Base-by-base conservation (phyloP, 768 basidiomycete genomes). In the Sporobolomyces phaffii region DNA sequence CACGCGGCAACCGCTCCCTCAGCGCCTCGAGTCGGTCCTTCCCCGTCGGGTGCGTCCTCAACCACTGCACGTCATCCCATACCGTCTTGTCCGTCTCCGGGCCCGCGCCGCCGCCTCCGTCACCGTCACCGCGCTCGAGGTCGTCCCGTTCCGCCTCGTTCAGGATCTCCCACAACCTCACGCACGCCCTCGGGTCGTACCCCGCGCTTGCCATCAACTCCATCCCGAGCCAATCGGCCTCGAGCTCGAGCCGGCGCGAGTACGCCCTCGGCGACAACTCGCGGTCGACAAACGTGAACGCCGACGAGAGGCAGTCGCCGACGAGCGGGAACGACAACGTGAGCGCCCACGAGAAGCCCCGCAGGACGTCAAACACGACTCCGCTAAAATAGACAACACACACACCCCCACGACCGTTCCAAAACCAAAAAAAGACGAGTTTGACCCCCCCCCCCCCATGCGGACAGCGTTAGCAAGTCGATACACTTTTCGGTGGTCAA, bases 261-360 rank as follows among this genome's bases (percentile, higher is more conserved):
- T 78, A 81, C 17, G 80, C 80, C 40, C 79, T 67, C 56, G 77
- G 72, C 2, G 79, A 79, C 0, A 81, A 76, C 28, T 78, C 73
- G 47, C 80, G 76, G 53, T 80, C 78, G 43, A 80, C 48, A 72
- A 78, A 76, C 47, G 79, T 80, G 73, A 80, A 77, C 45, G 77
- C 75, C 5, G 78, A 54, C 6, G 75, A 78, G 28, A 79, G 76
- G 1, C 78, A 76, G 63, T 80, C 80, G 48, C 78, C 78, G 44
- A 80, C 77, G 77, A 81, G 69, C 3, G 81, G 81, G 70, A 81
- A 81, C 5, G 79, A 80, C 24, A 81, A 77, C 1, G 80, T 80
- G 60, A 80, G 61, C 1, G 79, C 79, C 61, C 60, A 67, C 0
- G 78, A 76, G 48, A 80, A 75, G 2, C 80, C 80, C 40, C 81